Base-by-base conservation (phyloP, 2,329 filamentous ascomycete species). In the Aspergillus phoenicis region DNA sequence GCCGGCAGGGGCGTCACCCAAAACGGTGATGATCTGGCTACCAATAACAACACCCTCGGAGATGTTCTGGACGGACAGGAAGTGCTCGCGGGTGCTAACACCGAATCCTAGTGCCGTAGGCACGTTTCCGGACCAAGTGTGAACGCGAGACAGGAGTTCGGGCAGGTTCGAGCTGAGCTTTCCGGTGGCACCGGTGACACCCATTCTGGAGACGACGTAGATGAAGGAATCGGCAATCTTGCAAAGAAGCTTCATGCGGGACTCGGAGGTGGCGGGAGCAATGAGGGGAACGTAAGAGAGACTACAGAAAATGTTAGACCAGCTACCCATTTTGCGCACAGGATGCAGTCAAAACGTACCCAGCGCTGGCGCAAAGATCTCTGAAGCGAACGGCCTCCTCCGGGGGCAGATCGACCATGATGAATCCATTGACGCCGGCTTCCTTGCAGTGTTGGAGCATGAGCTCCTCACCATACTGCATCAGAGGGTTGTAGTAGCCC, bases 161-260 rank as follows among this genome's bases (percentile, higher is more conserved):
- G 93, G 92, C 36, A 99, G 85, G 61, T 90, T 89, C 48, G 88
- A 84, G 77, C 91, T 97, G 71, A 99, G 81, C 26, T 87, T 88
- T 36, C 93, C 93, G 0, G 88, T 89, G 13, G 93, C 95, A 70
- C 95, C 95, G 8, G 95, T 99, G 59, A 98, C 94, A 70, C 95
- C 95, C 90, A 97, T 96, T 70, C 94, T 86, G 26, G 94, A 98
- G 59, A 99, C 95, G 63, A 99, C 93, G 76, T 99, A 99, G 80
- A 99, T 96, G 82, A 98, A 99, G 3, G 93, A 97, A 79, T 98
- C 94, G 73, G 95, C 95, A 65, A 99, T 94, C 76, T 91, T 88
- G 85, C 95, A 99, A 11, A 99, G 89, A 43, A 97, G 85, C 80
- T 91, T 94, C 93, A 99, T 97, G 71, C 95, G 91, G 66, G 87